Evolutionary conservation across 768 basidiomycete genomes (phyloP).

Genomic region (Leucogyrophana mollusca): DNA sequence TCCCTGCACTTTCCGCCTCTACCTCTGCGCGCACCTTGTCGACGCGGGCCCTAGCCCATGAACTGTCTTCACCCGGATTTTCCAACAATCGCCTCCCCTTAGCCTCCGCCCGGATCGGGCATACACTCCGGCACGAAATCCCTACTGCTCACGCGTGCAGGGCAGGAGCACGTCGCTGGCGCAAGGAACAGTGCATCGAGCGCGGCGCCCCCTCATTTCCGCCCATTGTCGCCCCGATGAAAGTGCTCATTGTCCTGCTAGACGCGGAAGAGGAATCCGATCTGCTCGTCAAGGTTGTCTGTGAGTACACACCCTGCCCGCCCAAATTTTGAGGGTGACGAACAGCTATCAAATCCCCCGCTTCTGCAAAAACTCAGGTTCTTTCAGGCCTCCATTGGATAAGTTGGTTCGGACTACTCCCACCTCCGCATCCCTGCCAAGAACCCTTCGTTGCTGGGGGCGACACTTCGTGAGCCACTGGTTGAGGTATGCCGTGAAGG

Average conservation of each 20-base stretch:
- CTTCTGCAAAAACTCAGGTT: too few species aligned
- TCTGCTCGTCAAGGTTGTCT: constrained; percentile 84
- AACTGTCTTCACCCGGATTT: too few species aligned
- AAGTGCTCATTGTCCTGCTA: constrained; percentile 94
- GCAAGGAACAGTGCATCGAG: constrained; percentile 86
- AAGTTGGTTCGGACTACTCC: too few species aligned
- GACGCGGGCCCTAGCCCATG: too few species aligned
- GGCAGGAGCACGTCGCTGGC: constrained; percentile 83
- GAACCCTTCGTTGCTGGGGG: too few species aligned
- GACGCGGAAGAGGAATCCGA: constrained; percentile 82
- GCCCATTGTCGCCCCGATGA: constrained; percentile 90
- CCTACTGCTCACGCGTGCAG: constrained; percentile 86
- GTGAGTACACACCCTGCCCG: constrained; percentile 75
- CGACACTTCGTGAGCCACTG: too few species aligned
- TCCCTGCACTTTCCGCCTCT: too few species aligned
- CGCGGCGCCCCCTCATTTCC: constrained; percentile 92
- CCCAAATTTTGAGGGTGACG: too few species aligned
- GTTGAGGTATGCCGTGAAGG: too few species aligned
- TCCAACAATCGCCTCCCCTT: constrained; percentile 97
- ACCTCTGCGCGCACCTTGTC: too few species aligned
- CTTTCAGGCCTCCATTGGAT: too few species aligned
- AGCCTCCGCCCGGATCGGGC: constrained; percentile 95
- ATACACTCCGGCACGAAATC: constrained; percentile 97
- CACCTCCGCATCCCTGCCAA: too few species aligned
- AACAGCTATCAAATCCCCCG: constrained; percentile 84